These are phyloP conservation scores for Arbutus unedo DNA, from an alignment of 148 eudicot genomes.

Conservation along the genomic window DNA sequence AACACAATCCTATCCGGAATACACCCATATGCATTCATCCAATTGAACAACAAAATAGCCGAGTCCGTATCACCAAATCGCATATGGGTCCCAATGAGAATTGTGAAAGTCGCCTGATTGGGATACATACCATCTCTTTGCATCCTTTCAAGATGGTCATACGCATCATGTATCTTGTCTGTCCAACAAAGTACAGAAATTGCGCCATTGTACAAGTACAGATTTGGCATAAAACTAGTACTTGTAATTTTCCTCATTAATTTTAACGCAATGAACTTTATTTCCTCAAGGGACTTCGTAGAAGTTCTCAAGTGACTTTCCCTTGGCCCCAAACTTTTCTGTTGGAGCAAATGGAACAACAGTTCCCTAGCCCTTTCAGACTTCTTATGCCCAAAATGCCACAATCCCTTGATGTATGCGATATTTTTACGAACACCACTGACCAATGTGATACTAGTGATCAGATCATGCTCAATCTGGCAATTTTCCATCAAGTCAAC, in stretches of 20 bases:
- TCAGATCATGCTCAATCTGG: slow-evolving; percentile 29
- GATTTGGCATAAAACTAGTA: slow-evolving; percentile 26
- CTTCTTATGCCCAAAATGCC: slow-evolving; percentile 19
- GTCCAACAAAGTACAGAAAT: slow-evolving; percentile 40
- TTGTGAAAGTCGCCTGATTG: slow-evolving; percentile 44
- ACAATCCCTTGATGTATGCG: neutral
- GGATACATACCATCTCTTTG: slow-evolving; percentile 33
- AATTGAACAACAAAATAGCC: slow-evolving; percentile 36
- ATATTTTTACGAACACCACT: slow-evolving; percentile 38
- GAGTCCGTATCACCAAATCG: slow-evolving; percentile 26
- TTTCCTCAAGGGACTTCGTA: slow-evolving; percentile 22
- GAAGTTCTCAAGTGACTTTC: slow-evolving; percentile 13
- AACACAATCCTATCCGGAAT: slow-evolving; percentile 32
- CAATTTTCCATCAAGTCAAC: slow-evolving; percentile 40
- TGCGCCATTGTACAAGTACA: slow-evolving; percentile 36
- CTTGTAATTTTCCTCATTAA: slow-evolving; percentile 21
- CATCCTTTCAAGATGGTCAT: slow-evolving; percentile 32
- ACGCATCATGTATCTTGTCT: slow-evolving; percentile 32
- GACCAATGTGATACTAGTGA: slow-evolving; percentile 33
- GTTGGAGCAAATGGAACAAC: slow-evolving; percentile 29
- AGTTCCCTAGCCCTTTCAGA: slow-evolving; percentile 24
- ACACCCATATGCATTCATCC: slow-evolving; percentile 32
- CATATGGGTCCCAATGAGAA: slow-evolving; percentile 43
- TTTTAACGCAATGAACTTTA: slow-evolving; percentile 22
- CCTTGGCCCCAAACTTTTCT: slow-evolving; percentile 19